Conservation (phyloP, 2,329 filamentous ascomycete species). For the Beauveria asiatica region DNA sequence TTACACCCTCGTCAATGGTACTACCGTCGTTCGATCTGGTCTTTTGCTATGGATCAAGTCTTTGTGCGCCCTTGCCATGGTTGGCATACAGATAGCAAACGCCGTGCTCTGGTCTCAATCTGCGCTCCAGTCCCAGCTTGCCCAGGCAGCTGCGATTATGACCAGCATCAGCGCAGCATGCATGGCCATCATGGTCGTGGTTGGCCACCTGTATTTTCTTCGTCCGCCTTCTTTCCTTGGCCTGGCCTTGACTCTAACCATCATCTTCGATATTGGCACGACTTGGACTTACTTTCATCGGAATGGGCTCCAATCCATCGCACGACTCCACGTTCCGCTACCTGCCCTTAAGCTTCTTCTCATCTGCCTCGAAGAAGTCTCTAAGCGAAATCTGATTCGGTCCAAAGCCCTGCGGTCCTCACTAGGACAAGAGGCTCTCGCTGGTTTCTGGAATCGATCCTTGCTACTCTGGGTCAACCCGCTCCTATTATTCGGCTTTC, state of each 20-base stretch:
- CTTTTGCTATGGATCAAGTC: conserved; percentile 18
- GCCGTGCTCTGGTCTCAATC: conserved; percentile 1
- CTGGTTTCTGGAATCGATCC: conserved; percentile 14
- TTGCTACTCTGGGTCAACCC: background rate
- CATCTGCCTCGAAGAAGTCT: conserved; percentile 23
- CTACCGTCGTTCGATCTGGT: background rate
- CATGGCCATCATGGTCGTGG: conserved; percentile 21
- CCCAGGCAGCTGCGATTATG: conserved; percentile 19
- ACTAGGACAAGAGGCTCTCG: conserved; percentile 15
- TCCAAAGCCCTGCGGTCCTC: conserved; percentile 4
- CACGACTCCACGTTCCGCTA: conserved; percentile 18
- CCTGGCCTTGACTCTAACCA: conserved; percentile 22
- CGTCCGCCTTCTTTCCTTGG: conserved; percentile 25
- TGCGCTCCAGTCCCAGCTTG: background rate
- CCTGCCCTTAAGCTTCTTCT: conserved; percentile 21
- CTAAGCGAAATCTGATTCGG: conserved; percentile 17
- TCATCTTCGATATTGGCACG: conserved; percentile 25
- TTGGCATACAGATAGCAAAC: conserved; percentile 17
- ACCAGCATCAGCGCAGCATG: conserved; percentile 19
- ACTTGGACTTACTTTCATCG: conserved; percentile 26
- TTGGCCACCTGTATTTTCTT: conserved; percentile 23
- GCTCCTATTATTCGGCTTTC: background rate
- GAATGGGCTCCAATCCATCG: conserved; percentile 16
- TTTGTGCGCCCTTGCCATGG: background rate
- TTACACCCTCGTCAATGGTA: background rate